Conservation (phyloP, 108 stramenopile genomes). For the Epipyxis sp. region DNA sequence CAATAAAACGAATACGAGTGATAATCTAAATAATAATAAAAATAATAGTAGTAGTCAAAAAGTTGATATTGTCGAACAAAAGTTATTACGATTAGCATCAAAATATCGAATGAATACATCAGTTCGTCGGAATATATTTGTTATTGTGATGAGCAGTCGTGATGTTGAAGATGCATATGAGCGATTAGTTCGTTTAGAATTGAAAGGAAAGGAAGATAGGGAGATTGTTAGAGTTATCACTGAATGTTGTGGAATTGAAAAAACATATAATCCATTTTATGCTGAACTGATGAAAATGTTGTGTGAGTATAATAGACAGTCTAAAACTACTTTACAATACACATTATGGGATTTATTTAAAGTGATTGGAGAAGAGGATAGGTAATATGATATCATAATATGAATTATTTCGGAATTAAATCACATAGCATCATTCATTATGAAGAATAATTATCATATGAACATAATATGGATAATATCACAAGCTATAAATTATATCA, state of each 20-base stretch:
- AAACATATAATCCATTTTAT: slow-evolving; percentile 86
- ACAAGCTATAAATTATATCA: too few species aligned
- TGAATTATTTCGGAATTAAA: too few species aligned
- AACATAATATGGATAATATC: too few species aligned
- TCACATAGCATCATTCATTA: too few species aligned
- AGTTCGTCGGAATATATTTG: slow-evolving; percentile 78
- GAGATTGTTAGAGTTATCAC: slow-evolving; percentile 86
- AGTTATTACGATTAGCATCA: background rate
- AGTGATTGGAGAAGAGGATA: slow-evolving; percentile 67
- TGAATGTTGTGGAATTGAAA: slow-evolving; percentile 85
- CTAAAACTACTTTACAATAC: slow-evolving; percentile 74
- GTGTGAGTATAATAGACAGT: slow-evolving; percentile 68
- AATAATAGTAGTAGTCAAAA: too few species aligned
- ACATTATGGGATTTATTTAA: slow-evolving; percentile 93
- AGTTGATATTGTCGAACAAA: background rate
- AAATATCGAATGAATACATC: slow-evolving; percentile 83
- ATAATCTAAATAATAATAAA: too few species aligned
- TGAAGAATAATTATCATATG: too few species aligned
- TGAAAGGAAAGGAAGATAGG: slow-evolving; percentile 76
- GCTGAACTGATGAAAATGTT: slow-evolving; percentile 76
- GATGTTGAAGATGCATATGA: slow-evolving; percentile 91
- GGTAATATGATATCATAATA: slow-evolving; percentile 42
- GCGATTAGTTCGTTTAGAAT: slow-evolving; percentile 67
- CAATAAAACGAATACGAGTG: too few species aligned
- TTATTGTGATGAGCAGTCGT: slow-evolving; percentile 80